A percentile compares a stretch with the other conserved stretches of the same genome.
Evolutionary conservation across 768 basidiomycete species (phyloP).

Genomic region (Chalciporus pseudorubinellus): DNA sequence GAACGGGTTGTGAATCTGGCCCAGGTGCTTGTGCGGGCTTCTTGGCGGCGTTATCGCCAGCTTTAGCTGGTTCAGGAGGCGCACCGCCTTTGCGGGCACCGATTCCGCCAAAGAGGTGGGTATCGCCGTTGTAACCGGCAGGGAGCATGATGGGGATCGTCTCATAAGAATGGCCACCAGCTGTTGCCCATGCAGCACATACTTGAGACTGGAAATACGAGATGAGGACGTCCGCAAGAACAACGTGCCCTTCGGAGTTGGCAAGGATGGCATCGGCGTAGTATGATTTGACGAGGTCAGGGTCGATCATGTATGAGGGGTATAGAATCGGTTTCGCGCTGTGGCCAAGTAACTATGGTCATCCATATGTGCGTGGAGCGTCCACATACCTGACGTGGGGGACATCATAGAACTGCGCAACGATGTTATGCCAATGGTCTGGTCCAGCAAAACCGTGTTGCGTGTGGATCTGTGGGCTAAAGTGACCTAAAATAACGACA

Average conservation of each 20-base stretch:
- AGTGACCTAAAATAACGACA: conserved; percentile 92
- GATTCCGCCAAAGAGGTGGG: conserved; percentile 78
- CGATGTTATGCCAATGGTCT: conserved; percentile 84
- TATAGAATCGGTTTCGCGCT: conserved; percentile 83
- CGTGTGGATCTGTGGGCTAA: conserved; percentile 80
- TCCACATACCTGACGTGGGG: conserved; percentile 71
- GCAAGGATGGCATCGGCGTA: conserved; percentile 84
- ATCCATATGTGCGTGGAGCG: not conserved
- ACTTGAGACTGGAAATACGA: conserved; percentile 90
- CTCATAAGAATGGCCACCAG: conserved; percentile 64
- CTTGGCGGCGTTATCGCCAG: conserved; percentile 31
- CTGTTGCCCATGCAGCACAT: conserved; percentile 80
- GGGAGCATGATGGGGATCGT: conserved; percentile 45
- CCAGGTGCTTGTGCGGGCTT: conserved; percentile 15
- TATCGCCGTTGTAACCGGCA: conserved; percentile 38
- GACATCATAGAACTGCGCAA: conserved; percentile 97
- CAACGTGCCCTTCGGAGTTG: conserved; percentile 72
- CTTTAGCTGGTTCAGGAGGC: conserved; percentile 46
- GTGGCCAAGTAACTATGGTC: not conserved
- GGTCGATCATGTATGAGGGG: conserved; percentile 75
- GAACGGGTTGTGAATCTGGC: conserved; percentile 15
- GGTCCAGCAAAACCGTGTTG: conserved; percentile 84
- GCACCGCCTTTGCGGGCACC: conserved; percentile 75
- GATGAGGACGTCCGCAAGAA: conserved; percentile 88
- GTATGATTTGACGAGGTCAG: conserved; percentile 63